Evolutionary conservation across 495 filamentous ascomycete genomes (phyloP).

Genomic region (Zalerion maritima): DNA sequence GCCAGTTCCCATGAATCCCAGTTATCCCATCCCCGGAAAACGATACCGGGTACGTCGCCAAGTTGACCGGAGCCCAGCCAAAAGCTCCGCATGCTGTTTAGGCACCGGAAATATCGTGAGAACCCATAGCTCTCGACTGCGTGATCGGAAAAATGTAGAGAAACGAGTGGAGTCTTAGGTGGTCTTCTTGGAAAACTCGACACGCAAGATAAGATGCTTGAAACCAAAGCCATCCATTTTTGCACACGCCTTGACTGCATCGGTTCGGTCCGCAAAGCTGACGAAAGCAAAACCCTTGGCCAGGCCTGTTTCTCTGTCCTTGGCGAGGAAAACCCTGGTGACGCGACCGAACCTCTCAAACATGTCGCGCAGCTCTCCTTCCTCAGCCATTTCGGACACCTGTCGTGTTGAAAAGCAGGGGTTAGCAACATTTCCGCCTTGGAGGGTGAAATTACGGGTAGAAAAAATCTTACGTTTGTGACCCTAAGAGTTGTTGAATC

Average conservation of each 20-base stretch:
- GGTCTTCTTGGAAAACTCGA: conserved; percentile 83
- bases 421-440: conserved; percentile 6
- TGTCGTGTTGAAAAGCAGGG: conserved; percentile 26
- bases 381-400: conserved; percentile 95
- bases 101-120: no score
- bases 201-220: conserved; percentile 76
- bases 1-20: no score
- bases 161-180: no score
- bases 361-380: conserved; percentile 85
- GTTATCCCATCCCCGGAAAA: no score
- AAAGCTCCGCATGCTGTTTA: no score
- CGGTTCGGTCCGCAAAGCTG: conserved; percentile 75
- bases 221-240: conserved; percentile 98
- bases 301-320: conserved; percentile 84
- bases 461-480: conserved; percentile 65
- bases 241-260: conserved; percentile 82
- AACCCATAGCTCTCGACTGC: no score
- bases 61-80: no score
- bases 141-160: no score
- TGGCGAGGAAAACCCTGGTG: conserved; percentile 91
- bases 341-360: conserved; percentile 96
- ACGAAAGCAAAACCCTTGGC: conserved; percentile 99
- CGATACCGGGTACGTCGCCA: no score
- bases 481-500: conserved; percentile 91
- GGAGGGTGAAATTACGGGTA: not conserved